Conservation (phyloP, 108 stramenopile species). For the Skeletonema potamos region DNA sequence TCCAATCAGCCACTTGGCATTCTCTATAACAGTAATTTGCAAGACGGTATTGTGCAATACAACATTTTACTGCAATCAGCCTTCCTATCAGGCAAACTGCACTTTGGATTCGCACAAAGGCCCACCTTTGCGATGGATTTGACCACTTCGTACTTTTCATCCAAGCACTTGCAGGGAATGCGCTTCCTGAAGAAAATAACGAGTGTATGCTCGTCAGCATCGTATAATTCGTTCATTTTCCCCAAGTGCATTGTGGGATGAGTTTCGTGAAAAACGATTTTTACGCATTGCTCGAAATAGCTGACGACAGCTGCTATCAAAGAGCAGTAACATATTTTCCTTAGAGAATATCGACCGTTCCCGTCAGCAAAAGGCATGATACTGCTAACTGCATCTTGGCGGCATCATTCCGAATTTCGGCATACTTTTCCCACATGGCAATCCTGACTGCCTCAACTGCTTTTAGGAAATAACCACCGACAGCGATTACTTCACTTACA, state of each 20-base stretch:
- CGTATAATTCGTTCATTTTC: neutral
- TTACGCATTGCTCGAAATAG: neutral
- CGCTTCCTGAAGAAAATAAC: too few relatives aligned
- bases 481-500: too few relatives aligned
- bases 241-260: neutral
- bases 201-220: neutral
- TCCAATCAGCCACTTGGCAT: neutral
- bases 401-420: neutral
- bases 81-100: neutral
- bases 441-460: too few relatives aligned
- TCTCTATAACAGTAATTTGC: neutral
- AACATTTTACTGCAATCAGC: neutral
- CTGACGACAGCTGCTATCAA: neutral
- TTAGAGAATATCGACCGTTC: too few relatives aligned
- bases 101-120: neutral
- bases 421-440: too few relatives aligned
- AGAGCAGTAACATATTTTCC: neutral
- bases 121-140: neutral
- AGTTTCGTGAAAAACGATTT: neutral
- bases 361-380: neutral
- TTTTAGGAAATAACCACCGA: neutral
- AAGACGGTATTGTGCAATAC: neutral
- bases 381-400: neutral
- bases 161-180: too few relatives aligned
- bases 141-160: too few relatives aligned